Percentiles rank a stretch among this genome's conserved stretches.
These are phyloP conservation scores for Articulospora tetracladia DNA, from an alignment of 495 filamentous ascomycete genomes.

Conservation along the genomic window DNA sequence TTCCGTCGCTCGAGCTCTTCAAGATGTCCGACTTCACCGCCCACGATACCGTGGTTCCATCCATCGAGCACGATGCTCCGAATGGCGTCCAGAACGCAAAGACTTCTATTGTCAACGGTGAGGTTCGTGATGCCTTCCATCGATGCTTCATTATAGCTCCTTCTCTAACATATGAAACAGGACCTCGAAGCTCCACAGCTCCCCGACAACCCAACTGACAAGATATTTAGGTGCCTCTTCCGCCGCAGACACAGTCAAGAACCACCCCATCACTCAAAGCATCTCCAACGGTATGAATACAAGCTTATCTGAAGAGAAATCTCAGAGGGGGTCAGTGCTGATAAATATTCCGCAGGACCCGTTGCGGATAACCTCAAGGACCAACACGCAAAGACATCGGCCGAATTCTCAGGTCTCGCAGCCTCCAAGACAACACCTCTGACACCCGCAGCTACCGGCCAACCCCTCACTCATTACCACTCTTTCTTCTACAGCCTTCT, in stretches of 20 bases:
- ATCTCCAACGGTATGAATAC: slow-evolving; percentile 26
- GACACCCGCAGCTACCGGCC: slow-evolving; percentile 71
- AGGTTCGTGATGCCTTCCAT: slow-evolving; percentile 24
- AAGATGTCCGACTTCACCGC: slow-evolving; percentile 20
- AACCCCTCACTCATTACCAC: slow-evolving; percentile 92
- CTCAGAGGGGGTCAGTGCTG: slow-evolving; percentile 3
- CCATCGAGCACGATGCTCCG: slow-evolving; percentile 15
- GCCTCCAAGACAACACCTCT: slow-evolving; percentile 63
- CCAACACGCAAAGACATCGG: slow-evolving; percentile 63
- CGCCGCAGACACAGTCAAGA: slow-evolving; percentile 30
- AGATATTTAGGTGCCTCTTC: slow-evolving; percentile 28
- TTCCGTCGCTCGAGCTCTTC: not conserved
- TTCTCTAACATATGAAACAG: slow-evolving; percentile 16
- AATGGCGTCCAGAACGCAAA: slow-evolving; percentile 24
- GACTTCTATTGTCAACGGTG: slow-evolving; percentile 28
- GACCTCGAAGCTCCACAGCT: slow-evolving; percentile 14
- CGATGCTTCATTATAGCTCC: slow-evolving; percentile 5
- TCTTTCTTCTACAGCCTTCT: slow-evolving; percentile 91
- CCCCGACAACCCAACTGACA: slow-evolving; percentile 22
- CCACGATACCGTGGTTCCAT: slow-evolving; percentile 16
- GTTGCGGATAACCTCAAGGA: slow-evolving; percentile 74
- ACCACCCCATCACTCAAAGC: slow-evolving; percentile 34
- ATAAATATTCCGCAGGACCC: slow-evolving; percentile 51
- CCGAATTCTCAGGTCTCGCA: slow-evolving; percentile 74
- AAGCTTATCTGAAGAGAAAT: slow-evolving; percentile 5